These are phyloP conservation scores for Naematelia aurantialba DNA, from an alignment of 768 basidiomycete species.

Conservation along the genomic window DNA sequence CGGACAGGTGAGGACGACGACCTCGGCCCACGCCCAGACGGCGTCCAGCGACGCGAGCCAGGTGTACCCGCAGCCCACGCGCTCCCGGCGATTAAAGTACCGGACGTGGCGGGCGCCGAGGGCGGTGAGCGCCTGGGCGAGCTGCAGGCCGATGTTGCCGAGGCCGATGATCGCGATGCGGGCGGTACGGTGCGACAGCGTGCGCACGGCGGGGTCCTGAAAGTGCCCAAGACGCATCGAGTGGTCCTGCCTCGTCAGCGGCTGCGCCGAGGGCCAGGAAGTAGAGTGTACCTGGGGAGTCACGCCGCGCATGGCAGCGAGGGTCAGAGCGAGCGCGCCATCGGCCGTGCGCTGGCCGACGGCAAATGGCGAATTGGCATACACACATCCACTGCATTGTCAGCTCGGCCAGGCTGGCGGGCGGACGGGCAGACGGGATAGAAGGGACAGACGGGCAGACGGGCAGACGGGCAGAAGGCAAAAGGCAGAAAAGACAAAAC, in stretches of 20 bases:
- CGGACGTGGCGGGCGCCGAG: constrained; percentile 46
- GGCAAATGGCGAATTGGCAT: constrained; percentile 31
- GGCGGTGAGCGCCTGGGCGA: constrained; percentile 29
- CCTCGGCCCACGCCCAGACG: constrained; percentile 35
- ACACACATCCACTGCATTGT: constrained; percentile 18
- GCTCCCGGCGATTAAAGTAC: constrained; percentile 42
- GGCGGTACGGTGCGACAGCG: constrained; percentile 13
- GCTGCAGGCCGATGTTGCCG: constrained; percentile 48
- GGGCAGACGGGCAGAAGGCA: neutral
- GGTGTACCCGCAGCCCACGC: neutral
- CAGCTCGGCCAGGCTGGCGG: neutral
- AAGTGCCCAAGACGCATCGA: constrained; percentile 25
- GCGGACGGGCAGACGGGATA: neutral
- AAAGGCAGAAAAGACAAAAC: constrained; percentile 4
- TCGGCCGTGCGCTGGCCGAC: constrained; percentile 40
- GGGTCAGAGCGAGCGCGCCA: constrained; percentile 25
- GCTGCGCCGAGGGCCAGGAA: constrained; percentile 7
- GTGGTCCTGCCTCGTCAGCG: constrained; percentile 8
- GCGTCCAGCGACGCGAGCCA: constrained; percentile 28
- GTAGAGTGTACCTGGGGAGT: constrained; percentile 17
- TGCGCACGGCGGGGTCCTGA: neutral
- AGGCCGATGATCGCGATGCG: constrained; percentile 51
- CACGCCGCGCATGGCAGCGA: constrained; percentile 25
- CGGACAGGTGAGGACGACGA: constrained; percentile 41
- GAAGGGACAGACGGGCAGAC: no score